Evolutionary conservation across 83 land plant species (phyloP), one percentile per base, ranked within the genome.

Genomic region (Picea abies): DNA sequence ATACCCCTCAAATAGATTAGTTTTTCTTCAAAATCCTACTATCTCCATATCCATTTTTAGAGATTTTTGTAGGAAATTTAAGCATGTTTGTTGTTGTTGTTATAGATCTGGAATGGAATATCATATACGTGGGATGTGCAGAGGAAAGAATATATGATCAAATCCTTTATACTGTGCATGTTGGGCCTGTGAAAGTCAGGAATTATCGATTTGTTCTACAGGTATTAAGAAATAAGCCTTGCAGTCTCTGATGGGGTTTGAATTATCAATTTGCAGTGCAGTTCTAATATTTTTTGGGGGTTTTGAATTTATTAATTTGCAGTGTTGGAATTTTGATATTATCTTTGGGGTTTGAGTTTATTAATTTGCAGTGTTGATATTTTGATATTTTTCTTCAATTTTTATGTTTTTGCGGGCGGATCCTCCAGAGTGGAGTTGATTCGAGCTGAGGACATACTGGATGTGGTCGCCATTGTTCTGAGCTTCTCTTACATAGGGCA

Each of bases 1-100:
- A 63, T 86, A 72, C 88, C 96, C 63, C 91, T 92, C 12, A 80
- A 85, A 82, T 89, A 94, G 96, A 93, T 91, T 60, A 41, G 37
- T 25, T 37, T 23, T 60, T 49, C 65, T 17, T 49, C 52, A 68
- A 39, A 5, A 16, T 10, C 62, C 2, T 0, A 23, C n/a, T 77
- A 6, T 14, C 23, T 11, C 23, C 64, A 20, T 63, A 63, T 15
- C 19, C 52, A n/a, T 41, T n/a, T 41, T 47, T 22, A 75, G 14
- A 1, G 3, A 26, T 68, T 8, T 22, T 47, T 49, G 25, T 77
- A 12, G 8, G 19, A 1, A 37, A 11, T 23, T 58, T 1, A 15
- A 26, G 8, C 79, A 14, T 7, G 15, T 23, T 6, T 4, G 29
- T 11, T 23, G 32, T 0, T 2, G 0, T 9, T 76, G 44, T n/a